Base-by-base conservation (phyloP, 2,329 filamentous ascomycete species). In the Diaporthe ampelina region DNA sequence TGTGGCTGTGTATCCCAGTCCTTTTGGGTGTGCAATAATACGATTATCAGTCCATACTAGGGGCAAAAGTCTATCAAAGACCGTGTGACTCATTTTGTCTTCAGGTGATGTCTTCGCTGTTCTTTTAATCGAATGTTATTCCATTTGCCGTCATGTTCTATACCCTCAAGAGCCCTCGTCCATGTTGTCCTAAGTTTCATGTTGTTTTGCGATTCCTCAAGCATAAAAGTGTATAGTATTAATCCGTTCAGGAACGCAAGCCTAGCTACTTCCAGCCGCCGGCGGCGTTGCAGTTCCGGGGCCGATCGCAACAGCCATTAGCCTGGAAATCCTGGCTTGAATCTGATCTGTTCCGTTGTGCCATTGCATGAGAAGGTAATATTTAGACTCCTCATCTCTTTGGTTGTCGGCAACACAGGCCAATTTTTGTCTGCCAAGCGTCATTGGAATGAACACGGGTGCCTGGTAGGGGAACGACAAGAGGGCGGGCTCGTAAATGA, bases 31-130 rank as follows among this genome's bases (percentile, higher is more conserved):
- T 67, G 32, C n/a, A n/a, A 13, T 45, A 45, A 57, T 35, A 70
- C 5, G 29, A 45, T 13, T 48, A 48, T 1, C 45, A 48, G 52
- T 70, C 67, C 63, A 40, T 24, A 1, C 19, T 35, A 68, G 63
- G 48, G 63, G n/a, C 63, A 68, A 54, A 68, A 54, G 63, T 68
- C 63, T 32, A 68, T 26, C 24, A 9, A 26, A 35, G 17, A 15
- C 8, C 19, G 15, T 10, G 7, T 29, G 21, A 35, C 48, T 37
- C 54, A 15, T 52, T 8, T 37, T 52, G 48, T n/a, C 26, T 35
- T 4, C 4, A 54, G 10, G 19, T 65, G 26, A 32, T 9, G 3
- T 26, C 4, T 9, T 26, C 26, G 6, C 9, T 3, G 5, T 7
- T 43, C 24, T 32, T 45, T 1, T 15, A 40, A 45, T 21, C 10